A percentile compares a stretch with the other conserved stretches of the same genome.
phyloP scores from a whole-genome alignment of 805 yeast species.

The Metschnikowia drakensbergensis region DNA sequence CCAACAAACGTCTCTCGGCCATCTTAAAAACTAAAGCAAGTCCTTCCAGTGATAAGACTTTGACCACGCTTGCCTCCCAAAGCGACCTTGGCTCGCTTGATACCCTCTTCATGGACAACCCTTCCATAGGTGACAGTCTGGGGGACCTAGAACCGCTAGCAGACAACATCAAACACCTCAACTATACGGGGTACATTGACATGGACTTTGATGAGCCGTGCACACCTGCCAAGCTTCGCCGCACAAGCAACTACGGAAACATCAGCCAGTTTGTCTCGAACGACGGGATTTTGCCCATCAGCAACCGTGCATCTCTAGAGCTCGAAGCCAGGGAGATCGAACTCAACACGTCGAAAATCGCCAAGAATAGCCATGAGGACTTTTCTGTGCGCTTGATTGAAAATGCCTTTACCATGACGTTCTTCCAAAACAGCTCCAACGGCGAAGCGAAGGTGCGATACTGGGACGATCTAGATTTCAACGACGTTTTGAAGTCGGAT shows the following conservation, averaged over 20 bases:
- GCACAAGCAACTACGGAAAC: slow-evolving; percentile 13
- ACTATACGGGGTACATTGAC: slow-evolving; percentile 7
- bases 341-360: slow-evolving; percentile 3
- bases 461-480: slow-evolving; percentile 17
- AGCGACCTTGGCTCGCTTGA: slow-evolving; percentile 11
- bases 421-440: slow-evolving; percentile 5
- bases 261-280: slow-evolving; percentile 9
- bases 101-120: slow-evolving; percentile 7
- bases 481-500: slow-evolving; percentile 10
- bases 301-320: slow-evolving; percentile 15
- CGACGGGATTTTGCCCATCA: slow-evolving; percentile 13
- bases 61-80: slow-evolving; percentile 10
- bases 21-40: slow-evolving; percentile 7
- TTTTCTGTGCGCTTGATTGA: slow-evolving; percentile 14
- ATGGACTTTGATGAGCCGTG: slow-evolving; percentile 8
- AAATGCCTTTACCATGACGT: slow-evolving; percentile 16
- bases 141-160: not conserved
- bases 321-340: slow-evolving; percentile 16
- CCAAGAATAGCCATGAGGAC: not conserved
- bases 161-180: slow-evolving; percentile 3
- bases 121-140: slow-evolving; percentile 1
- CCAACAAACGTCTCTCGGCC: slow-evolving; percentile 5
- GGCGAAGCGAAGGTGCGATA: slow-evolving; percentile 2
- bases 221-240: slow-evolving; percentile 9
- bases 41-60: slow-evolving; percentile 14